phyloP scores from a whole-genome alignment of 805 yeast species.

The Candida broadrunensis region DNA sequence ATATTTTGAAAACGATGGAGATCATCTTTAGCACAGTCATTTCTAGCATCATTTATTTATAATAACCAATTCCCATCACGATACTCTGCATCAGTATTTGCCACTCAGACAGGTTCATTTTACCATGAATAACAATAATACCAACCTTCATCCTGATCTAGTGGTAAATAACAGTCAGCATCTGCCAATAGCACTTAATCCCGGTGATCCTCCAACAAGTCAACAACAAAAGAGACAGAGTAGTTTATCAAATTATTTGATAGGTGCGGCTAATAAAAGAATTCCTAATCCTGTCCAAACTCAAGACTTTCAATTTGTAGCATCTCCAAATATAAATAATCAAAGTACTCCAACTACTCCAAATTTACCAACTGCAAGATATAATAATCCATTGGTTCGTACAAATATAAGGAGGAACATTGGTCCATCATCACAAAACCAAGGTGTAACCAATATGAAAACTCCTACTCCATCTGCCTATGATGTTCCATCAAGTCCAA shows the following conservation, averaged over 20 bases:
- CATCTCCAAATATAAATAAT: conserved; percentile 3
- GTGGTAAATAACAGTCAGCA: conserved; percentile 15
- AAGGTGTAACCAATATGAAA: conserved; percentile 14
- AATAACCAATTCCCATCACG: neutral
- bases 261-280: conserved; percentile 32
- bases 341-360: conserved; percentile 3
- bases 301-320: neutral
- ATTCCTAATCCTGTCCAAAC: conserved; percentile 22
- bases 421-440: conserved; percentile 1
- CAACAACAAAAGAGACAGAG: conserved; percentile 39
- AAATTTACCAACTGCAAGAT: conserved; percentile 3
- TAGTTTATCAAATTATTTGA: conserved; percentile 32
- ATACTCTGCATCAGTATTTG: neutral
- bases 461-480: conserved; percentile 42
- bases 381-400: conserved; percentile 5
- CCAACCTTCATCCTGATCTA: conserved; percentile 12
- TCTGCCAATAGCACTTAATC: neutral
- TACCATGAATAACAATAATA: conserved; percentile 12
- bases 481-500: conserved; percentile 42
- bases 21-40: neutral
- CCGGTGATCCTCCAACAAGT: conserved; percentile 5
- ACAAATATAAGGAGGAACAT: conserved; percentile 9
- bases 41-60: neutral
- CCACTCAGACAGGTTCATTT: neutral
- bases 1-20: neutral